phyloP scores from a whole-genome alignment of 805 yeast species.

The Schizosaccharomyces osmophilus region DNA sequence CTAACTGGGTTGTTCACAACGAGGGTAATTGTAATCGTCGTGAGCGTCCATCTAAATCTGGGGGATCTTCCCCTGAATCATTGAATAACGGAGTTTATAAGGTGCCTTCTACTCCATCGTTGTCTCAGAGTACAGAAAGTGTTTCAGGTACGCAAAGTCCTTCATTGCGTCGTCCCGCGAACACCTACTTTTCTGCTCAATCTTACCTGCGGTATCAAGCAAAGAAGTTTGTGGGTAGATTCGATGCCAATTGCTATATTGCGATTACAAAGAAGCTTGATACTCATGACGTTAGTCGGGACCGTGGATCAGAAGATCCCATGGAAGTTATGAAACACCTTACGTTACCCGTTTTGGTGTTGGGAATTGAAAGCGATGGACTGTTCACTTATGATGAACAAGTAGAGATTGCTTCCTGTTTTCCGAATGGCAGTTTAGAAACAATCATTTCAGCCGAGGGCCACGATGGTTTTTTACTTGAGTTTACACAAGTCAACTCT shows the following conservation, averaged over 20 bases:
- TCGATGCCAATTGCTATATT: constrained; percentile 92
- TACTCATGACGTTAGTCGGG: constrained; percentile 81
- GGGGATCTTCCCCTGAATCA: constrained; percentile 3
- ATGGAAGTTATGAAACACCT: constrained; percentile 34
- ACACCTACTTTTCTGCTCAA: constrained; percentile 74
- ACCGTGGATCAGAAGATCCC: constrained; percentile 24
- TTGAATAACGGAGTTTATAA: neutral
- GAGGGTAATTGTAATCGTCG: constrained; percentile 36
- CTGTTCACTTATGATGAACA: constrained; percentile 82
- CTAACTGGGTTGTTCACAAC: constrained; percentile 65
- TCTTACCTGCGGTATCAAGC: constrained; percentile 88
- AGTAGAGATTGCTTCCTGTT: constrained; percentile 47
- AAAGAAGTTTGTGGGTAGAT: constrained; percentile 62
- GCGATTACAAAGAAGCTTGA: constrained; percentile 82
- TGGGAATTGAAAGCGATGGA: constrained; percentile 83
- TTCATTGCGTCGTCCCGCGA: constrained; percentile 12
- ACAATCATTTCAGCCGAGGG: constrained; percentile 82
- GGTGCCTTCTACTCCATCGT: constrained; percentile 5
- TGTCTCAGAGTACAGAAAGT: constrained; percentile 4
- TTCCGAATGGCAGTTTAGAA: constrained; percentile 44
- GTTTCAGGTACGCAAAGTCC: constrained; percentile 7
- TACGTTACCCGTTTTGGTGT: constrained; percentile 51
- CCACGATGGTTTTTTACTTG: constrained; percentile 86
- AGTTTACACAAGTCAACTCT: constrained; percentile 58
- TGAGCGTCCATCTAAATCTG: constrained; percentile 4